Base-by-base conservation (phyloP, 768 basidiomycete genomes). In the Psilocybe cyanescens region DNA sequence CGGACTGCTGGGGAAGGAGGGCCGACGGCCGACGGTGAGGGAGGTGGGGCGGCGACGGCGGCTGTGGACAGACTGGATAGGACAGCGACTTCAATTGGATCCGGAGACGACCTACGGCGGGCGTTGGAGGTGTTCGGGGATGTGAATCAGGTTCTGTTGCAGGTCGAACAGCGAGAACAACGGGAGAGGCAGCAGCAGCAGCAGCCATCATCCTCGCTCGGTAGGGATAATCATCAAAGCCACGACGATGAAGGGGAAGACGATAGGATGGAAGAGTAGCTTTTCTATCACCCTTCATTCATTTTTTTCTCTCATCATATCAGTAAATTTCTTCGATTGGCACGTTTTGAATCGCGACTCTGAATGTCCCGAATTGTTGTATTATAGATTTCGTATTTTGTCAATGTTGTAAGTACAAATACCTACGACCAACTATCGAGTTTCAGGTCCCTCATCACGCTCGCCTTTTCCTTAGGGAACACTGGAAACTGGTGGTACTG, bases 81-180 rank as follows among this genome's bases (percentile, higher is more conserved):
- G 12, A 50, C 30, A 19, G 69, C 69, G 24, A 58, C 61, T 28
- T 63, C 64, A 33, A 58, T 76, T 24, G 75, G 71, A 16, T 62
- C 61, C 8, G 62, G 70, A 7, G 68, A 71, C 24, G 70, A 74
- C 56, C 37, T 79, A 55, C 60, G 71, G n/a, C 60, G 60, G 19
- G 76, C 74, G 17, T 56, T 74, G 53, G 69, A 67, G 31, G 69
- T 65, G 3, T 55, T 69, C 41, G 61, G 61, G 11, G 56, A 35
- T 14, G 56, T 60, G 14, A 50, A 57, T 30, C 35, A 45, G 28
- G 63, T 53, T 37, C 28, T 63, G 46, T 35, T 31, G 16, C 39
- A 24, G 46, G 55, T 51, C 19, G 31, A 29, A 17, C 35, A 30
- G 7, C 31, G 19, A 55, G 59, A 49, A 16, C 8, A 30, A 11